These are phyloP conservation scores for Rhodamnia rubescens DNA, from an alignment of 345 rosid genomes.

Conservation along the genomic window DNA sequence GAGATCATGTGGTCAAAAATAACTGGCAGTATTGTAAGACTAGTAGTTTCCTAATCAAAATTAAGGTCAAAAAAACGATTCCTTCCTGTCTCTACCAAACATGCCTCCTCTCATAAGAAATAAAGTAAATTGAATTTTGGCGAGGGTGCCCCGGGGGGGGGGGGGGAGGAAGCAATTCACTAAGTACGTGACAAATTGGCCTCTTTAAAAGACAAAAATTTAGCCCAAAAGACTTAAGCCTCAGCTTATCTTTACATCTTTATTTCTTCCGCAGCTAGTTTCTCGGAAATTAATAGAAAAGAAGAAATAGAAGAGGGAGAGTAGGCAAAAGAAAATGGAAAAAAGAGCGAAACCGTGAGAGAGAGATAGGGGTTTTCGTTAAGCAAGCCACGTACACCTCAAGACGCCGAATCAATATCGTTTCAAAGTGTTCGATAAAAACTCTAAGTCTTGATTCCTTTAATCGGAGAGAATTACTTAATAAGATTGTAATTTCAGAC, in stretches of 20 bases:
- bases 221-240: background rate
- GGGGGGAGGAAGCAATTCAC: no score
- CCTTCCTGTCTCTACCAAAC: background rate
- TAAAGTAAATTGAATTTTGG: background rate
- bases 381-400: background rate
- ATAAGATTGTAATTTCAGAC: background rate
- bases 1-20: no score
- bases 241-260: no score
- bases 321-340: no score
- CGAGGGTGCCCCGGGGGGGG: background rate
- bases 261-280: no score
- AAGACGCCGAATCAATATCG: background rate
- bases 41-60: no score
- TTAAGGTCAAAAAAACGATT: background rate
- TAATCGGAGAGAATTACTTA: background rate
- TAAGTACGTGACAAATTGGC: background rate
- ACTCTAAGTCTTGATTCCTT: background rate
- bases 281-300: no score
- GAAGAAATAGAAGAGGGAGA: no score
- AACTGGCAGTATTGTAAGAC: no score
- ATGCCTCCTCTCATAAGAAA: background rate
- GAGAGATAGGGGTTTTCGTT: background rate
- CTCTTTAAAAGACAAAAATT: background rate
- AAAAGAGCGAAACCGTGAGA: no score
- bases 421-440: background rate